Evolutionary conservation across 139 green algal species (phyloP).

Genomic region (Dunaliella primolecta): DNA sequence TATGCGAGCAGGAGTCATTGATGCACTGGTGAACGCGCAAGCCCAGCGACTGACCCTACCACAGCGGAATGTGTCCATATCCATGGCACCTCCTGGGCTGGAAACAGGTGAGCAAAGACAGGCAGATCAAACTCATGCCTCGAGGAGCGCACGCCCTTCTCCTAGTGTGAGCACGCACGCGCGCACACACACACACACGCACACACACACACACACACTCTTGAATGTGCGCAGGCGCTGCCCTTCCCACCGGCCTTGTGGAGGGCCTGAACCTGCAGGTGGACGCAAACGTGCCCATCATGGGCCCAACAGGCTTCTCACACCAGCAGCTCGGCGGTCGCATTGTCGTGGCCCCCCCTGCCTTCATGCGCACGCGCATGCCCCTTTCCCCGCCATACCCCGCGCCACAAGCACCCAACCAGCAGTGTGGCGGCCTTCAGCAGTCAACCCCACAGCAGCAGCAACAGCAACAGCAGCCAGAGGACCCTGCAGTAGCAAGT

Average conservation of each 20-base stretch:
- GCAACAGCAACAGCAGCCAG: no score
- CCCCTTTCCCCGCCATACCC: neutral
- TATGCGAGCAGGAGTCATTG: neutral
- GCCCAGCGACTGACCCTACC: neutral
- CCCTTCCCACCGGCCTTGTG: neutral
- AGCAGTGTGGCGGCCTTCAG: neutral
- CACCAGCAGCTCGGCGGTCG: neutral
- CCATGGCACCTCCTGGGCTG: neutral
- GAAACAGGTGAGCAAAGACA: neutral
- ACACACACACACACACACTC: no score
- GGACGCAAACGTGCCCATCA: neutral
- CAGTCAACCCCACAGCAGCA: neutral
- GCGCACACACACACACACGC: no score
- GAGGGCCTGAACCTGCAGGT: neutral
- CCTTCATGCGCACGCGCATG: constrained; percentile 6
- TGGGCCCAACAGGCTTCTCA: neutral
- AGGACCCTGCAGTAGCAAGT: no score
- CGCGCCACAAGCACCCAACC: neutral
- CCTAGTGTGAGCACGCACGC: no score
- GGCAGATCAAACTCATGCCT: no score
- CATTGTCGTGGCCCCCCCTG: neutral
- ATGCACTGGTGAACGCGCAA: neutral
- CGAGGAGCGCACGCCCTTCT: no score
- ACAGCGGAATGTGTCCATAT: neutral
- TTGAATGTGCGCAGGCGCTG: neutral